Evolutionary conservation across 768 basidiomycete genomes (phyloP).

Genomic region (Boletus bicolor): DNA sequence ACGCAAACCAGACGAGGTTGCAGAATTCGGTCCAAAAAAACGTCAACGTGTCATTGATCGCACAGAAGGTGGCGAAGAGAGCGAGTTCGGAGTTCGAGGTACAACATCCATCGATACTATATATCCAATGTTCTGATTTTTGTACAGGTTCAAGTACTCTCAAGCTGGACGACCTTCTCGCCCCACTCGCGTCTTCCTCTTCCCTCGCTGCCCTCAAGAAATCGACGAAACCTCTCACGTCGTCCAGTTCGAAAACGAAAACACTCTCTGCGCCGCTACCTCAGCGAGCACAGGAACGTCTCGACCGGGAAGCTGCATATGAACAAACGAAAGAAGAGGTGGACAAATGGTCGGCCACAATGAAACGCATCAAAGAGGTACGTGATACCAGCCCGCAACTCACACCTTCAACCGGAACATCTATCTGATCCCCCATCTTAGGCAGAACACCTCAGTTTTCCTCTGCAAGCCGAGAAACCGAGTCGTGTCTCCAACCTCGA

Average conservation of each 20-base stretch:
- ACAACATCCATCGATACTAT: not conserved
- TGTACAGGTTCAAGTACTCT: slow-evolving; percentile 43
- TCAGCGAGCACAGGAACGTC: slow-evolving; percentile 79
- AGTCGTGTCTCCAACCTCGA: slow-evolving; percentile 67
- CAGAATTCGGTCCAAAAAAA: slow-evolving; percentile 40
- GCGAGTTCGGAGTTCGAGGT: slow-evolving; percentile 73
- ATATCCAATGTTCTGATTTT: slow-evolving; percentile 2
- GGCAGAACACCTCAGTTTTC: slow-evolving; percentile 88
- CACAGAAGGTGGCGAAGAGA: slow-evolving; percentile 77
- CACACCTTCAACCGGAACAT: not conserved
- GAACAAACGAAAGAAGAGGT: slow-evolving; percentile 91
- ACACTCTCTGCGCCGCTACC: slow-evolving; percentile 82
- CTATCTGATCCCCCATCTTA: slow-evolving; percentile 28
- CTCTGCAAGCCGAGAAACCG: slow-evolving; percentile 62
- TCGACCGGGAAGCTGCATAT: slow-evolving; percentile 93
- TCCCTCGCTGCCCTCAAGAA: slow-evolving; percentile 65
- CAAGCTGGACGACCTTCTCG: slow-evolving; percentile 70
- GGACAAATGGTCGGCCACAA: slow-evolving; percentile 89
- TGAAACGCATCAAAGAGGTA: slow-evolving; percentile 89
- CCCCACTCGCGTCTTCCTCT: slow-evolving; percentile 59
- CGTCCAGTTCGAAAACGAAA: slow-evolving; percentile 51
- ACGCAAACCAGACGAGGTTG: slow-evolving; percentile 38
- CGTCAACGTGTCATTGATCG: slow-evolving; percentile 62
- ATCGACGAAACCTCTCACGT: slow-evolving; percentile 60
- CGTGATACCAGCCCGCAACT: slow-evolving; percentile 4